Percentiles rank a stretch among this genome's conserved stretches.
phyloP scores from a whole-genome alignment of 2,329 filamentous ascomycete genomes.

The Arthrinium puccinioides region DNA sequence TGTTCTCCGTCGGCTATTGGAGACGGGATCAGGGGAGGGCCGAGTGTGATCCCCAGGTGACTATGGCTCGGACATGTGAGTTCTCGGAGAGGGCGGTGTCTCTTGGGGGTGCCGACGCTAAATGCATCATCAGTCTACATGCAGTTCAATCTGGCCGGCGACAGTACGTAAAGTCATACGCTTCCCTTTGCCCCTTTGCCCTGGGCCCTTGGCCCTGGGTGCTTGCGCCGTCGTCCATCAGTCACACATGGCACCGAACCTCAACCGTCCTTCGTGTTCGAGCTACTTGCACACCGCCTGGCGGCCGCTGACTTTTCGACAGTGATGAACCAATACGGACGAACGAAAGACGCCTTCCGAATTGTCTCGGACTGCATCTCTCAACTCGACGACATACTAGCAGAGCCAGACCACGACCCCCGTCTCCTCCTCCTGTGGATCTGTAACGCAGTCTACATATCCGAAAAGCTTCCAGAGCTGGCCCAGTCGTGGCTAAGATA shows the following conservation, averaged over 20 bases:
- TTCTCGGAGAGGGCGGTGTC: no score
- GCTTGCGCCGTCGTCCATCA: no score
- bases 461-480: not conserved
- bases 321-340: slow-evolving; percentile 1
- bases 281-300: no score
- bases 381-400: not conserved
- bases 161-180: no score
- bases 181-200: no score
- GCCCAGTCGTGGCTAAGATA: not conserved
- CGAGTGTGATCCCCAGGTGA: no score
- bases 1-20: slow-evolving; percentile 1
- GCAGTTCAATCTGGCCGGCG: slow-evolving; percentile 1
- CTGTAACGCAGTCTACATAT: not conserved
- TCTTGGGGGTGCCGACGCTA: not conserved
- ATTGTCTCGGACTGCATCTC: not conserved
- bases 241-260: no score
- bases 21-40: not conserved
- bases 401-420: not conserved
- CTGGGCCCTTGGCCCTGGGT: no score
- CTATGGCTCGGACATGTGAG: no score
- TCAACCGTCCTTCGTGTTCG: no score
- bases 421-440: not conserved
- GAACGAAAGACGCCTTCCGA: not conserved
- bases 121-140: not conserved
- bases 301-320: no score